Evolutionary conservation across 2,329 filamentous ascomycete species (phyloP), one percentile per base, ranked within the genome.

Genomic region (Fusarium caatingaense): DNA sequence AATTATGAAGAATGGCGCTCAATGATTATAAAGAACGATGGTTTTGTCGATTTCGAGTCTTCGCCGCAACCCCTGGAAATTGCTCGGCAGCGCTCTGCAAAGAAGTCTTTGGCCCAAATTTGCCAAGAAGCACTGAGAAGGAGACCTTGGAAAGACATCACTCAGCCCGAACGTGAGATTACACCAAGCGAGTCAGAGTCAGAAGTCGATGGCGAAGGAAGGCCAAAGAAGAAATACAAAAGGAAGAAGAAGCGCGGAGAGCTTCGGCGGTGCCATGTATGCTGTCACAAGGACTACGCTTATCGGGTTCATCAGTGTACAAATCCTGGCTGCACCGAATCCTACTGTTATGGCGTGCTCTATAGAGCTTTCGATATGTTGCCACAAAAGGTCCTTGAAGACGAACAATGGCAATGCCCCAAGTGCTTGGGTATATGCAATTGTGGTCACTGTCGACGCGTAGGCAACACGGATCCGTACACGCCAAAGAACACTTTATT

Each of bases 281-380:
- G 95, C 79, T 89, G 88, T 61, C 88, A 93, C 76, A 88, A 90
- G 45, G 93, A 98, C 74, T 91, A 92, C 54, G 89, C 86, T 21
- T 98, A 97, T 88, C 94, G 93, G 75, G 88, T 97, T 67, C 93
- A 93, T 4, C 87, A 89, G 54, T 99, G 96, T 79, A 90, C 89
- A 0, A 90, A 84, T 40, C 81, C 82, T 5, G 87, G 86, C 11
- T 98, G 96, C 75, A 84, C 86, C 15, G 85, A 92, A 58, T 89
- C 88, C 1, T 99, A 97, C 77, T 98, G 96, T 78, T 99, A 97
- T 76, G 95, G 95, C n/a, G 92, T 92, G 18, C 85, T 99, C 3
- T 98, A 94, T 80, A 87, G 96, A 58, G 94, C 93, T 1, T 97
- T 97, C 76, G 95, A 98, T 78, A 88, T 94, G 77, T 92, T 93